Base-by-base conservation (phyloP, 176 grass and related monocot genomes). In the Tillandsia leiboldiana region DNA sequence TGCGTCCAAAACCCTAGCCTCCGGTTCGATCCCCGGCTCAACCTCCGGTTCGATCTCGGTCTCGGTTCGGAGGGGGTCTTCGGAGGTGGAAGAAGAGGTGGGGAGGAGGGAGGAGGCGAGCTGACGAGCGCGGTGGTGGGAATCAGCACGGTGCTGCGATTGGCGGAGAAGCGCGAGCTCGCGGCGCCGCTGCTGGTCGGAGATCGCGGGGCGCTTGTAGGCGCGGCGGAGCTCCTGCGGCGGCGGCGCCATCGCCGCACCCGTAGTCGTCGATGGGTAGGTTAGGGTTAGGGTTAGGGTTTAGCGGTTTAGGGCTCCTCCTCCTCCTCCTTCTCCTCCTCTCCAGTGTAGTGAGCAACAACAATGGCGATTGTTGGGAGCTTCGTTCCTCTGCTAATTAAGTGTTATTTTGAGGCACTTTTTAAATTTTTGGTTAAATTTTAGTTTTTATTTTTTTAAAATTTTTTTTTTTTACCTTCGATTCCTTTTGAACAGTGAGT, bases 111-210 rank as follows among this genome's bases (percentile, higher is more conserved):
- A 92, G n/a, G 80, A 87, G 65, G 93, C 93, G 68, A 97, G 93
- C 68, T 80, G 75, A 53, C 93, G 89, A 23, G 93, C 93, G 53
- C 89, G 89, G 50, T 91, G 83, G 65, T 92, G 89, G 12, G 93
- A 86, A 33, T 97, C 93, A 18, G 89, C 81, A 24, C 93, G 93
- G 73, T 88, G 93, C 11, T 88, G 29, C 9, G 78, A 64, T 75
- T 97, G 93, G 26, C 72, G 84, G 53, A 75, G 82, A 51, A 97
- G 84, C 0, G 93, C 93, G n/a, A 87, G 18, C 73, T 92, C 89
- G 26, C 86, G 86, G 68, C 93, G 84, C 76, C 89, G 84, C 84
- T 97, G 89, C 86, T 97, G 93, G 76, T 97, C 93, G 12, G 93
- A 97, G 70, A 96, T 86, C 22, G 84, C 61, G 9, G 79, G 71